Conservation (phyloP, 2,329 filamentous ascomycete genomes). For the Fusarium gaditjirri region DNA sequence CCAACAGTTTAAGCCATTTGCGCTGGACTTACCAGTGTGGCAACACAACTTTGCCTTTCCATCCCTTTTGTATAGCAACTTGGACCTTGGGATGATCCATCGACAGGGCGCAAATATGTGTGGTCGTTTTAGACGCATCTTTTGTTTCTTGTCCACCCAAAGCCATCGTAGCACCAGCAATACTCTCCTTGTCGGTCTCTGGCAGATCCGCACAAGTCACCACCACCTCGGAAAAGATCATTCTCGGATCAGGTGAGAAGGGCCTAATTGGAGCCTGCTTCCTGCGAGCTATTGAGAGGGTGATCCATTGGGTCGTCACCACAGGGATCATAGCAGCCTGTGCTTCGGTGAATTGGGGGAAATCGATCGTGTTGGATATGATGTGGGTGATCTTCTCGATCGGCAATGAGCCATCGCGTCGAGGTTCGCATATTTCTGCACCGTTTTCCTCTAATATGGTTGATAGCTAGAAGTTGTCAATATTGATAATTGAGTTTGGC, state of each 20-base stretch:
- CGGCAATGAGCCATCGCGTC: slow-evolving; percentile 60
- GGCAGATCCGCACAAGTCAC: slow-evolving; percentile 88
- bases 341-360: slow-evolving; percentile 83
- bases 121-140: slow-evolving; percentile 77
- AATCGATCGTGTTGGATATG: slow-evolving; percentile 82
- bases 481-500: neutral
- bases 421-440: slow-evolving; percentile 59
- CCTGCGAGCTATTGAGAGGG: slow-evolving; percentile 72
- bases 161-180: slow-evolving; percentile 87
- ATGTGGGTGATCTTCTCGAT: slow-evolving; percentile 65
- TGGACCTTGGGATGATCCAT: slow-evolving; percentile 78
- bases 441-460: slow-evolving; percentile 60
- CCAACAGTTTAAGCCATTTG: neutral
- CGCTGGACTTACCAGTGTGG: slow-evolving; percentile 79
- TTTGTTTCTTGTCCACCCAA: slow-evolving; percentile 86
- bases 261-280: slow-evolving; percentile 83
- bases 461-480: slow-evolving; percentile 52
- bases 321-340: slow-evolving; percentile 84
- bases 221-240: slow-evolving; percentile 88
- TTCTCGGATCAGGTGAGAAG: slow-evolving; percentile 88
- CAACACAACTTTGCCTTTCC: slow-evolving; percentile 84
- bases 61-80: slow-evolving; percentile 69
- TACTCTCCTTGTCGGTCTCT: slow-evolving; percentile 87
- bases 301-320: slow-evolving; percentile 84
- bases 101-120: slow-evolving; percentile 87